Conservation (phyloP, 169 alveolate genomes). For the Eimeria acervulina region DNA sequence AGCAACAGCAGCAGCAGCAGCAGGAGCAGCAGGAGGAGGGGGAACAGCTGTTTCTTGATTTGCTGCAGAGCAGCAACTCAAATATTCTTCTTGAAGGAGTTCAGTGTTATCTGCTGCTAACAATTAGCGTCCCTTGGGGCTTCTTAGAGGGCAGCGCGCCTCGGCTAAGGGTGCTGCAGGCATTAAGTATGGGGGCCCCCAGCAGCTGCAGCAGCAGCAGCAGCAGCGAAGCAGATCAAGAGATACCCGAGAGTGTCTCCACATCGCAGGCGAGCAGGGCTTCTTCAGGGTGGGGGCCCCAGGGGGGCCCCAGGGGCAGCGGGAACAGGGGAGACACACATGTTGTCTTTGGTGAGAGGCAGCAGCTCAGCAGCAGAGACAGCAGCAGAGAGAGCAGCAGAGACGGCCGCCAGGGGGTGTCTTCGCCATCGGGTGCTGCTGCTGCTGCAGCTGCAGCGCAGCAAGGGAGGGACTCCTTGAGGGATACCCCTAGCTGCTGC, state of each 20-base stretch:
- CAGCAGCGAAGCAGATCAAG: conserved; percentile 54
- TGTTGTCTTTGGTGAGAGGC: conserved; percentile 18
- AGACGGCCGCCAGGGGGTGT: neutral
- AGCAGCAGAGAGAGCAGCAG: neutral
- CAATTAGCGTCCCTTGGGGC: conserved; percentile 11
- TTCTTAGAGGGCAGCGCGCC: conserved; percentile 12
- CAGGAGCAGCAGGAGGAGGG: neutral
- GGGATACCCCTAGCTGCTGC: neutral
- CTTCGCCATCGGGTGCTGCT: too few relatives aligned
- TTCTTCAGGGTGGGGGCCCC: neutral
- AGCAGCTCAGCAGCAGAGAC: neutral
- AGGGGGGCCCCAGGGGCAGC: too few relatives aligned
- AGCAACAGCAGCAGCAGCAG: conserved; percentile 31
- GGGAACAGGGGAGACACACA: neutral
- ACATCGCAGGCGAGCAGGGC: neutral
- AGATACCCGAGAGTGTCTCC: conserved; percentile 24
- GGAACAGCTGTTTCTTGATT: neutral
- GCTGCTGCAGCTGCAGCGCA: neutral
- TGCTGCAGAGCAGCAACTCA: conserved; percentile 1
- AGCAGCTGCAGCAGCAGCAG: conserved; percentile 16
- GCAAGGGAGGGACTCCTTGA: neutral
- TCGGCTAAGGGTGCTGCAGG: conserved; percentile 80
- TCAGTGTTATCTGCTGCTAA: neutral
- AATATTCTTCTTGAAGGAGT: conserved; percentile 31
- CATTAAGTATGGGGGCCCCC: conserved; percentile 30